Conservation (phyloP, 2,329 filamentous ascomycete species). For the Penicillium sp. region DNA sequence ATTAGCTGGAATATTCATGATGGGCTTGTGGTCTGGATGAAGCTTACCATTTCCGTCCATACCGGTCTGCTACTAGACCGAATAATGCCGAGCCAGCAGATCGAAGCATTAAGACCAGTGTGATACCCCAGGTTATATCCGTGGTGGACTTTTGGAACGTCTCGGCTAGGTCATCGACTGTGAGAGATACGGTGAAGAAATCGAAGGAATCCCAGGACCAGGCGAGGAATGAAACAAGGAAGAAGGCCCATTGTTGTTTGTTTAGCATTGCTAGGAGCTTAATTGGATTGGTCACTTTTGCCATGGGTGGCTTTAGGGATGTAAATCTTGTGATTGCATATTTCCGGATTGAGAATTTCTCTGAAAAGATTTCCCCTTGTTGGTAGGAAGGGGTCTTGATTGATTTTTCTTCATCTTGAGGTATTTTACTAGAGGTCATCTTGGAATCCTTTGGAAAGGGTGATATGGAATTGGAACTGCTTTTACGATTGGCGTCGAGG, state of each 20-base stretch:
- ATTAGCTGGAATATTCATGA: background rate
- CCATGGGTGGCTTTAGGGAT: background rate
- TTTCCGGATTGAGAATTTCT: background rate
- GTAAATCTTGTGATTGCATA: background rate
- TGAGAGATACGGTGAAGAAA: background rate
- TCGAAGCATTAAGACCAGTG: background rate
- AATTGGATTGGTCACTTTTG: background rate
- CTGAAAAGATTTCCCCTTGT: background rate
- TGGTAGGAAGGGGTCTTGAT: background rate
- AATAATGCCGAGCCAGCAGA: background rate
- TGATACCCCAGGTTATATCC: background rate
- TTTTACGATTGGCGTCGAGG: background rate
- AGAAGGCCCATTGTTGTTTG: background rate
- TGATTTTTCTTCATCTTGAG: background rate
- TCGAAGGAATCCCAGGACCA: constrained; percentile 2
- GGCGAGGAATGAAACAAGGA: background rate
- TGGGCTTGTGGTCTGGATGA: background rate
- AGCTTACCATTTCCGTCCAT: background rate
- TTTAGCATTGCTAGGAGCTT: background rate
- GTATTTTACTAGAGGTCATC: background rate
- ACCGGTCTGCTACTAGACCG: background rate
- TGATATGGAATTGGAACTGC: background rate
- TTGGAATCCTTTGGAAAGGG: background rate
- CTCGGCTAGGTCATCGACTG: background rate
- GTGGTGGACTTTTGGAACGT: background rate